phyloP scores from a whole-genome alignment of 352 stramenopile genomes.

The Globisporangium spinosum region DNA sequence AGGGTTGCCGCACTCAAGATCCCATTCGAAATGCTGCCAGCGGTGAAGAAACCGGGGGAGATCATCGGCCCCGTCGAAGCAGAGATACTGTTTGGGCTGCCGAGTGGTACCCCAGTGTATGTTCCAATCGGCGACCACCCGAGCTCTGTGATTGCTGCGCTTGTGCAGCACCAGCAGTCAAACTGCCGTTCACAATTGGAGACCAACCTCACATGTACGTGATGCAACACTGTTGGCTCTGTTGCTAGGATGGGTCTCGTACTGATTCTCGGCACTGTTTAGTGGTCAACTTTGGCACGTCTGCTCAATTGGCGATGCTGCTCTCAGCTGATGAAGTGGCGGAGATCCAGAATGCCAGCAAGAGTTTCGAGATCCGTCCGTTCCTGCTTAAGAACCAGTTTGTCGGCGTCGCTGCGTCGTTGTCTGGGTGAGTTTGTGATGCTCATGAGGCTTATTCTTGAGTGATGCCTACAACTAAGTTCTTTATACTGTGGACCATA shows the following conservation, averaged over 20 bases:
- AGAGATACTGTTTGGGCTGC: constrained; percentile 25
- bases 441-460: not conserved
- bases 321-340: constrained; percentile 34
- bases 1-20: constrained; percentile 59
- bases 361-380: constrained; percentile 72
- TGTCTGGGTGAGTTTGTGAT: constrained; percentile 50
- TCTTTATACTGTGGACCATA: not conserved
- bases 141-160: constrained; percentile 59
- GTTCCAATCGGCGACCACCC: constrained; percentile 80
- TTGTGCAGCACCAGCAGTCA: constrained; percentile 33
- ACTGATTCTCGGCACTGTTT: not conserved
- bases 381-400: constrained; percentile 54
- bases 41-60: constrained; percentile 43
- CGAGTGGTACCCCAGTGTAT: constrained; percentile 32
- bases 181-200: constrained; percentile 17
- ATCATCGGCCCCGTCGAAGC: constrained; percentile 34
- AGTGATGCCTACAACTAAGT: not conserved
- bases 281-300: constrained; percentile 83
- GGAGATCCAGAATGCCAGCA: constrained; percentile 18
- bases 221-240: not conserved
- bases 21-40: constrained; percentile 55
- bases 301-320: constrained; percentile 72
- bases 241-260: not conserved
- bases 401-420: constrained; percentile 65
- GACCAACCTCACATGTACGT: constrained; percentile 44